A percentile compares a stretch with the other conserved stretches of the same genome.
These are phyloP conservation scores for Taphrina pruni DNA, from an alignment of 1,139 yeast species.

Conservation along the genomic window DNA sequence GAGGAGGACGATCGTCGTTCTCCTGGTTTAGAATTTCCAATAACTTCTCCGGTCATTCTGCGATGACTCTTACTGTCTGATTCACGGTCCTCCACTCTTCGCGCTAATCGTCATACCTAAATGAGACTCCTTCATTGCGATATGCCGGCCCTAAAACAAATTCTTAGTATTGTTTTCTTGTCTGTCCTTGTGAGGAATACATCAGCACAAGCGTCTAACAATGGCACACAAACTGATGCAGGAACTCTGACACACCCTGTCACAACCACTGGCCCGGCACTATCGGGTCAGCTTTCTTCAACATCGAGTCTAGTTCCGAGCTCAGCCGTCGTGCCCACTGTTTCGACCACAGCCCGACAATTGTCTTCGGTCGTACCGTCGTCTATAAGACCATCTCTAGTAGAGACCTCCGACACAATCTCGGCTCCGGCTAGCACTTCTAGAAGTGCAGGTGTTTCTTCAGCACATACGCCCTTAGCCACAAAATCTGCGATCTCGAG, in stretches of 20 bases:
- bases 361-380: neutral
- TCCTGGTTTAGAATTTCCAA: too few relatives aligned
- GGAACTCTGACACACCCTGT: neutral
- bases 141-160: neutral
- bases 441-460: neutral
- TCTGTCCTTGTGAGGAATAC: neutral
- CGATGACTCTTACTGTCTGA: too few relatives aligned
- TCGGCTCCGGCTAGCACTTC: neutral
- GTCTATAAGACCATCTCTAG: neutral
- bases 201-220: neutral
- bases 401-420: neutral
- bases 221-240: slow-evolving; percentile 5
- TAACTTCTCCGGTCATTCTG: too few relatives aligned
- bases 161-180: neutral
- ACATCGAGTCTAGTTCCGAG: slow-evolving; percentile 1
- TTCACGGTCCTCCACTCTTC: neutral
- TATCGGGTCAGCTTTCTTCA: neutral
- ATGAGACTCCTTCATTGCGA: neutral
- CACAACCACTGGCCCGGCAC: neutral
- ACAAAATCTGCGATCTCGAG: neutral
- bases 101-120: neutral
- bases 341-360: neutral
- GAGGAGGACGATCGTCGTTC: too few relatives aligned
- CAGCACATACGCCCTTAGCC: neutral
- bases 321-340: neutral